Percentiles rank a stretch among this genome's conserved stretches.
phyloP scores from a whole-genome alignment of 2,329 filamentous ascomycete species.

The Alternaria triticimaculans region DNA sequence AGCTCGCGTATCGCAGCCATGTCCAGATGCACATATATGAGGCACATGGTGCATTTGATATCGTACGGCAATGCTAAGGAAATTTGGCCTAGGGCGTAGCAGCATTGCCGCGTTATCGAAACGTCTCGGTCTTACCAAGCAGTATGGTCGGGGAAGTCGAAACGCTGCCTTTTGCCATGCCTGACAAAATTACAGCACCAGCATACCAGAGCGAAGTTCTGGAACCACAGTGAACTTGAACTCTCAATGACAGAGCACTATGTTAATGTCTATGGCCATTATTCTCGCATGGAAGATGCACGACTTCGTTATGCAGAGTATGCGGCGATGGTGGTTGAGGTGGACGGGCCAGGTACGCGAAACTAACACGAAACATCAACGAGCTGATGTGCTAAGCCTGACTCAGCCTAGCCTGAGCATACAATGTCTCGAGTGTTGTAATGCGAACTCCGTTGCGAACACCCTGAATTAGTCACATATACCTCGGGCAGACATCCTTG shows the following conservation, averaged over 20 bases:
- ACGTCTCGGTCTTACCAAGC: slow-evolving; percentile 15
- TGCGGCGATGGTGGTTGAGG: not conserved
- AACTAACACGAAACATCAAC: slow-evolving; percentile 9
- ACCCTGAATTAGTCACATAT: not conserved
- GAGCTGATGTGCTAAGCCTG: not conserved
- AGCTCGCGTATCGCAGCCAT: slow-evolving; percentile 4
- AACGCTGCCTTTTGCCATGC: slow-evolving; percentile 9
- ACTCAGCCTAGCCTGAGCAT: not conserved
- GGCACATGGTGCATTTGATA: slow-evolving; percentile 3
- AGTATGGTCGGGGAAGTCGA: slow-evolving; percentile 17
- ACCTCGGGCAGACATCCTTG: not conserved
- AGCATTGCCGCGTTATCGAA: slow-evolving; percentile 29
- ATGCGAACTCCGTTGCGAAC: slow-evolving; percentile 1
- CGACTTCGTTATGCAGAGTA: not conserved
- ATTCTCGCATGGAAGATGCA: slow-evolving; percentile 1
- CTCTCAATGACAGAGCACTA: not conserved
- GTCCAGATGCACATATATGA: not conserved
- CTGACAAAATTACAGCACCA: not conserved
- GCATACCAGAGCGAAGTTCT: not conserved
- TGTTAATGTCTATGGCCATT: slow-evolving; percentile 1
- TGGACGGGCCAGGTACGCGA: not conserved
- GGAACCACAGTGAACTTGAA: not conserved
- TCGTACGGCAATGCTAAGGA: slow-evolving; percentile 15
- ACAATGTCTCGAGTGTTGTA: slow-evolving; percentile 1
- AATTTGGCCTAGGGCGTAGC: slow-evolving; percentile 23